A percentile compares a stretch with the other conserved stretches of the same genome.
These are phyloP conservation scores for Verbena officinalis DNA, from an alignment of 257 asterid genomes.

Conservation along the genomic window DNA sequence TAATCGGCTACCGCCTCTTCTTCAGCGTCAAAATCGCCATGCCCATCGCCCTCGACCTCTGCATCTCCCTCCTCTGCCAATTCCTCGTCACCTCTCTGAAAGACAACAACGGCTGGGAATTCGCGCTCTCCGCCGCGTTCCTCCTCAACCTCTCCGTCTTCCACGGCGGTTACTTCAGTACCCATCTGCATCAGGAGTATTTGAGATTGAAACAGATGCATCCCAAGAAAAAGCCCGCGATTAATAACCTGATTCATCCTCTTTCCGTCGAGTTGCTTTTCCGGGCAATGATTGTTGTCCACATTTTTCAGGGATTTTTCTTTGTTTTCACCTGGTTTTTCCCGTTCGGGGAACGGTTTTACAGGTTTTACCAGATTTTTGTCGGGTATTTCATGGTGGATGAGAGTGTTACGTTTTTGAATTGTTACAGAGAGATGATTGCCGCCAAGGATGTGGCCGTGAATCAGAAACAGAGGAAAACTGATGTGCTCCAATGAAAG, in stretches of 20 bases:
- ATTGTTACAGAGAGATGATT: conserved; percentile 35
- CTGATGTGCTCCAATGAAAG: not conserved
- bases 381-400: conserved; percentile 37
- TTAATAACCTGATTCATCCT: conserved; percentile 27
- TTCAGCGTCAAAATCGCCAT: conserved; percentile 34
- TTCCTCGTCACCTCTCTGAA: conserved; percentile 23
- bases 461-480: conserved; percentile 21
- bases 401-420: conserved; percentile 35
- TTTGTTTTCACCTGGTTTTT: conserved; percentile 38
- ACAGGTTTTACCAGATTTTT: conserved; percentile 32
- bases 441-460: conserved; percentile 7
- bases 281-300: conserved; percentile 30
- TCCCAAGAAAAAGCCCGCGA: conserved; percentile 28
- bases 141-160: conserved; percentile 35
- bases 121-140: conserved; percentile 35
- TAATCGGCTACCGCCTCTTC: conserved; percentile 35
- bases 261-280: conserved; percentile 33
- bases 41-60: conserved; percentile 42
- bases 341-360: conserved; percentile 36
- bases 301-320: conserved; percentile 37
- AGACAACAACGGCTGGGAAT: conserved; percentile 28
- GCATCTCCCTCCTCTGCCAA: conserved; percentile 34
- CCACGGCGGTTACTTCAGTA: conserved; percentile 35
- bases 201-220: conserved; percentile 25
- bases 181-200: conserved; percentile 30